Conservation (phyloP, 306 rosid species). For the Inga laurina region DNA sequence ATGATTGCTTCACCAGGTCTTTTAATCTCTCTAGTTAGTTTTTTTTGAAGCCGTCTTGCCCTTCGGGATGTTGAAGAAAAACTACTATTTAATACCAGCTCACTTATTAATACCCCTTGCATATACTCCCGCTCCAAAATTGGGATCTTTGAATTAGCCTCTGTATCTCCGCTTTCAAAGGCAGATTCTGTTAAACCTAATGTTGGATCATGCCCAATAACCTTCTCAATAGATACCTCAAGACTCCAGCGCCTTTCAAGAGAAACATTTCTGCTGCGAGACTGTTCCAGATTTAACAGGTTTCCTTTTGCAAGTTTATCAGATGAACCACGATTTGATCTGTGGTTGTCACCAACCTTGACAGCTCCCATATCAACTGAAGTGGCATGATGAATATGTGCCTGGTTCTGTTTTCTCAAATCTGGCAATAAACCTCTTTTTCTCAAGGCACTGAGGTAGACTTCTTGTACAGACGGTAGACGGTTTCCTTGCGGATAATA, state of each 20-base stretch:
- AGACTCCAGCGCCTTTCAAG: constrained; percentile 99
- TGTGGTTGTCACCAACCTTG: constrained; percentile 63
- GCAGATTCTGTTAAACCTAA: constrained; percentile 48
- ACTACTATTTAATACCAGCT: constrained; percentile 70
- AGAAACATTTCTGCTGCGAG: constrained; percentile 72
- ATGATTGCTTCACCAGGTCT: constrained; percentile 94
- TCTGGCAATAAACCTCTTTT: constrained; percentile 94
- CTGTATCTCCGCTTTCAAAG: constrained; percentile 54
- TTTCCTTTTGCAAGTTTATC: constrained; percentile 66
- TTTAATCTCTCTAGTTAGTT: constrained; percentile 73
- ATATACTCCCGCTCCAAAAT: constrained; percentile 92
- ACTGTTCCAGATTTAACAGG: constrained; percentile 79
- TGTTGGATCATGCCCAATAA: constrained; percentile 64
- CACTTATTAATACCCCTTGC: constrained; percentile 98
- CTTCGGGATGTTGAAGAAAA: constrained; percentile 67
- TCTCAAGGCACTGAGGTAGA: constrained; percentile 89
- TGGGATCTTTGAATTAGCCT: constrained; percentile 51
- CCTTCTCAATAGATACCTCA: constrained; percentile 92
- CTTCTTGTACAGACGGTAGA: constrained; percentile 84
- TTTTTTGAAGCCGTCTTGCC: constrained; percentile 70
- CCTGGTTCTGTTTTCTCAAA: constrained; percentile 73
- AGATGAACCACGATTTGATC: constrained; percentile 55
- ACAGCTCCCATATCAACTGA: constrained; percentile 67
- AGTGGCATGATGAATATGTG: constrained; percentile 79
- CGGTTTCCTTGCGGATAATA: constrained; percentile 85